A percentile compares a stretch with the other conserved stretches of the same genome.
phyloP scores from a whole-genome alignment of 2,329 filamentous ascomycete species.

The Calycina marina region DNA sequence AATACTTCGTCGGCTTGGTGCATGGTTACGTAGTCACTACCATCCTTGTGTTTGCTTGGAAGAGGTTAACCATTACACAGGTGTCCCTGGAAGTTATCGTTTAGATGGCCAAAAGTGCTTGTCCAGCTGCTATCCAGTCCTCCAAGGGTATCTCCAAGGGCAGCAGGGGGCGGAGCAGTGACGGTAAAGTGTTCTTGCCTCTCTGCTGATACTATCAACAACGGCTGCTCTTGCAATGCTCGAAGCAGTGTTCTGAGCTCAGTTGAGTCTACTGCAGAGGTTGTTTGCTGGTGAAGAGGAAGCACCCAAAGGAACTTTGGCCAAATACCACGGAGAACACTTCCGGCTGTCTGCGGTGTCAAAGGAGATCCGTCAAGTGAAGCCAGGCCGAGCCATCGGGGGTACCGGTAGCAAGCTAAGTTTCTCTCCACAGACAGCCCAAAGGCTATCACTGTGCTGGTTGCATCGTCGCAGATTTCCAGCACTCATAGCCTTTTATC shows the following conservation, averaged over 20 bases:
- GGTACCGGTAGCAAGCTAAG: slow-evolving; percentile 20
- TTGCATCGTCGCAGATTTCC: no score
- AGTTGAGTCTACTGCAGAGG: slow-evolving; percentile 19
- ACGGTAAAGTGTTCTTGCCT: slow-evolving; percentile 25
- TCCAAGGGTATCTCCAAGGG: slow-evolving; percentile 22
- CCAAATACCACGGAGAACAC: slow-evolving; percentile 26
- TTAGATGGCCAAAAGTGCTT: slow-evolving; percentile 25
- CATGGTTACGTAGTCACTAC: slow-evolving; percentile 20
- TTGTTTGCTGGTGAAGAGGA: slow-evolving; percentile 26
- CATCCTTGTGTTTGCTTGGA: slow-evolving; percentile 21
- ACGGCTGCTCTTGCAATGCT: no score
- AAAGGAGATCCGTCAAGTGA: slow-evolving; percentile 24
- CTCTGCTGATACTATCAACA: no score
- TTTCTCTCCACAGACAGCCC: slow-evolving; percentile 20
- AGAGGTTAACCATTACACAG: slow-evolving; percentile 26
- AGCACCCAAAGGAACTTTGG: slow-evolving; percentile 21
- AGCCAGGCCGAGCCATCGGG: slow-evolving; percentile 23
- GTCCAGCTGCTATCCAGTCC: slow-evolving; percentile 21
- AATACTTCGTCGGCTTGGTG: slow-evolving; percentile 24
- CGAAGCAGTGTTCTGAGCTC: no score
- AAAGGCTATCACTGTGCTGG: slow-evolving; percentile 21
- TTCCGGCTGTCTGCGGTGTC: slow-evolving; percentile 25
- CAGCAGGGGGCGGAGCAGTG: slow-evolving; percentile 19
- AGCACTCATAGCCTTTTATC: no score
- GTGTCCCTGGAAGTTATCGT: slow-evolving; percentile 27